These are phyloP conservation scores for Pouteria campechiana DNA, from an alignment of 179 eudicot genomes.

Conservation along the genomic window DNA sequence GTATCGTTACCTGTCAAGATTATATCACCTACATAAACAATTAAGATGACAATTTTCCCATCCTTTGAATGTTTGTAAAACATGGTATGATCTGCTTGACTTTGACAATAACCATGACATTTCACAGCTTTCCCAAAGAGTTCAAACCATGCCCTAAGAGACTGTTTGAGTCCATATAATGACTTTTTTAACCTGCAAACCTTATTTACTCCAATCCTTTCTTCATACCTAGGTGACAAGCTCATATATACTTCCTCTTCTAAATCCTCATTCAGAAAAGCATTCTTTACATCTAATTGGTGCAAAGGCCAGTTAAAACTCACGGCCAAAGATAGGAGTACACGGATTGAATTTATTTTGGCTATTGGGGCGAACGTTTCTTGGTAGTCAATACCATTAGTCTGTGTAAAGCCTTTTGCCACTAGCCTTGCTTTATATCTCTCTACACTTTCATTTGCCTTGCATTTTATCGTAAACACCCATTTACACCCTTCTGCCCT, in stretches of 20 bases:
- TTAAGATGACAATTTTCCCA: not conserved
- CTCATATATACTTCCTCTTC: slow-evolving; percentile 1
- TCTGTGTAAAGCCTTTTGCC: not conserved
- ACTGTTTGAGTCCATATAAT: not conserved
- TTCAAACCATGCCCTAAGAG: slow-evolving; percentile 1
- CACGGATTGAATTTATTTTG: too few species aligned
- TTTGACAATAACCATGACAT: not conserved
- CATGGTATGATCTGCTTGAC: slow-evolving; percentile 1
- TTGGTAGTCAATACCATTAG: not conserved
- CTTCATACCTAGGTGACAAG: not conserved
- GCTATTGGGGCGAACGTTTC: not conserved
- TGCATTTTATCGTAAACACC: not conserved
- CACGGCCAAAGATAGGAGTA: too few species aligned
- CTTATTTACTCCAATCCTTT: not conserved
- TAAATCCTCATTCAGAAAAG: not conserved
- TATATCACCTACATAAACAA: slow-evolving; percentile 2
- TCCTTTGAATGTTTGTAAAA: not conserved
- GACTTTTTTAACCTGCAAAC: not conserved
- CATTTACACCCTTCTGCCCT: not conserved
- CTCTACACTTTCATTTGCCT: not conserved
- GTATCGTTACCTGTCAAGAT: not conserved
- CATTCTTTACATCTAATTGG: too few species aligned
- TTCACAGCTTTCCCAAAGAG: not conserved
- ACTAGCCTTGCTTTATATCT: not conserved
- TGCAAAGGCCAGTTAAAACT: too few species aligned